A percentile compares a stretch with the other conserved stretches of the same genome.
Conservation (phyloP, 495 filamentous ascomycete species). For the Venustampulla echinocandica region DNA sequence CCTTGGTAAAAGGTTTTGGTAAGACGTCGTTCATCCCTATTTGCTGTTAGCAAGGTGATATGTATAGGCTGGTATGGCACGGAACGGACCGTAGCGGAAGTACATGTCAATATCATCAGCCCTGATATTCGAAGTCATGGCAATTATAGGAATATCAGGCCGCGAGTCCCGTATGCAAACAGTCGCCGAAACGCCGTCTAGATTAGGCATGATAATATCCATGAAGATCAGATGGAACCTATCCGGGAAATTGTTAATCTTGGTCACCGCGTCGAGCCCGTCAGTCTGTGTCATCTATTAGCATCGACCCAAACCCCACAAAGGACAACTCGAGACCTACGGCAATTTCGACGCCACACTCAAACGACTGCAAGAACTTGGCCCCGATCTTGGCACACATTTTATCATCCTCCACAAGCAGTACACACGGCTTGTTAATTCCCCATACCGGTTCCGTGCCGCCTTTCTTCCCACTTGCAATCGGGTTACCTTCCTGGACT, state of each 20-base stretch:
- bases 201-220: constrained; percentile 98
- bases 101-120: constrained; percentile 96
- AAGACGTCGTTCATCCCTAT: constrained; percentile 98
- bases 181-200: constrained; percentile 92
- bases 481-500: constrained; percentile 8
- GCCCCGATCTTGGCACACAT: constrained; percentile 90
- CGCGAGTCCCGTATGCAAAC: constrained; percentile 89
- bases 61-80: not conserved
- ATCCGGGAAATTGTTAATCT: constrained; percentile 63
- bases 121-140: constrained; percentile 97
- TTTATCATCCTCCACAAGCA: constrained; percentile 92
- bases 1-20: constrained; percentile 94
- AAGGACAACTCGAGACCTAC: constrained; percentile 47
- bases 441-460: constrained; percentile 67
- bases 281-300: constrained; percentile 52
- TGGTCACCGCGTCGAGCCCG: constrained; percentile 87
- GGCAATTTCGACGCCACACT: constrained; percentile 82
- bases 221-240: constrained; percentile 93
- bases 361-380: constrained; percentile 85
- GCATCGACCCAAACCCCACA: constrained; percentile 1
- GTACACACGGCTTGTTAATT: constrained; percentile 69
- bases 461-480: constrained; percentile 17
- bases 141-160: constrained; percentile 77
- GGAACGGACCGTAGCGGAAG: constrained; percentile 79
- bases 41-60: constrained; percentile 1